Evolutionary conservation across 225 moss, liverwort and hornwort species (phyloP), one percentile per base, ranked within the genome.

Genomic region (Climacium dendroides): DNA sequence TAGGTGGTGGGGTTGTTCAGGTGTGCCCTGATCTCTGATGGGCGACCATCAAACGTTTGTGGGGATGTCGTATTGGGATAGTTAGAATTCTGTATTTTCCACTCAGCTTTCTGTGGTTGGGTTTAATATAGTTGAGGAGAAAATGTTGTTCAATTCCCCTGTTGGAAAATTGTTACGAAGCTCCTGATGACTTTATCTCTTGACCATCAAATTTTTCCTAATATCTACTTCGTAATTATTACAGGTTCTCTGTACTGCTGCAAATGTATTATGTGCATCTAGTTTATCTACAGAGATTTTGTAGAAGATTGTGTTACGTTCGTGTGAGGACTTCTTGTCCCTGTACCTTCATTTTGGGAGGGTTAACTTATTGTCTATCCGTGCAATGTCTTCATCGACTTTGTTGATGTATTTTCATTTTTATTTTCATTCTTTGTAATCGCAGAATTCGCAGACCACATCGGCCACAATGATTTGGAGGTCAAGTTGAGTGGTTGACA

Each of bases 71-170:
- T 84, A 81, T n/a, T 84, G 89, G 66, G 48, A 26, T 66, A 88
- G 50, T 79, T 79, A 74, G 85, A 78, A 84, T 75, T 90, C 65
- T 92, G 90, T 89, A 87, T 82, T 85, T 85, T 85, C 79, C 87
- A 63, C 87, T 91, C 85, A 85, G 74, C 87, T 85, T 70, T 57
- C 24, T 24, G 37, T 83, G 75, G 87, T 87, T 93, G 88, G 91
- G 89, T 91, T 74, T 79, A 88, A 87, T 86, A 89, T 89, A 87
- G 77, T 54, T 5, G 23, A 63, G 64, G 54, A 77, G 30, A 24
- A 77, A 41, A 63, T 82, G 29, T 52, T 85, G 30, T 76, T 76
- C 39, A 20, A 35, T 63, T 39, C 12, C n/a, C 3, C 5, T 26
- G 16, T 28, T 7, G 30, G 20, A 52, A 75, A 29, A 26, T 62